Base-by-base conservation (phyloP, 495 filamentous ascomycete genomes). In the Delitschia confertaspora region DNA sequence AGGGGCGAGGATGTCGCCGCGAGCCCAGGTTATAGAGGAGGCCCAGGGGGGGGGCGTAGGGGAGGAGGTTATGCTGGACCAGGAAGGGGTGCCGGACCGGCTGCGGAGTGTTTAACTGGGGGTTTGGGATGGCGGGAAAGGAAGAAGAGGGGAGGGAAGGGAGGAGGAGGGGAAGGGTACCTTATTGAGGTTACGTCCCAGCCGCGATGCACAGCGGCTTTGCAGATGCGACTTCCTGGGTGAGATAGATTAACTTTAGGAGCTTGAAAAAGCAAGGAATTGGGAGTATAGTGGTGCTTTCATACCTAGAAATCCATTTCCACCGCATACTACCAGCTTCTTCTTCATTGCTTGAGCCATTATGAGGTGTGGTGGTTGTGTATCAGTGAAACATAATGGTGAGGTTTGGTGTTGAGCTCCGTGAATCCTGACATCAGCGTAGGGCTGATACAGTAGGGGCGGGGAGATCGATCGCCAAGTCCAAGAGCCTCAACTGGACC, bases 131-230 rank as follows among this genome's bases (percentile, higher is more conserved):
- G n/a, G 17, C 23, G 18, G 10, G 33, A 31, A 10, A 36, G 6
- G 27, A 13, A 20, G 26, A 14, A 38, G 33, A 23, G 14, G 20
- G 26, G 25, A 8, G 22, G 13, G 23, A 13, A 16, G 20, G 10
- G 10, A 4, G 22, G 17, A 42, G 11, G 23, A 30, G 32, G 6
- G 16, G 39, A 25, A 5, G n/a, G 33, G 18, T 75, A 84, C 86
- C 84, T 91, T 47, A 96, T 75, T 3, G 88, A 95, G 21, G 74
- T 87, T 11, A 95, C 88, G 38, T 80, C 73, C 88, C 89, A 95
- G 34, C 85, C 83, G 47, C 86, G 69, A 30, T 76, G 68, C 31
- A 81, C 75, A 21, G 86, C 91, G 26, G 81, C 78, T 73, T 84
- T 89, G 66, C 88, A 95, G 65, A 98, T 94, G 38, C 88, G 72